Evolutionary conservation across 2,329 filamentous ascomycete genomes (phyloP).

Genomic region (Nannizziopsis barbatae): DNA sequence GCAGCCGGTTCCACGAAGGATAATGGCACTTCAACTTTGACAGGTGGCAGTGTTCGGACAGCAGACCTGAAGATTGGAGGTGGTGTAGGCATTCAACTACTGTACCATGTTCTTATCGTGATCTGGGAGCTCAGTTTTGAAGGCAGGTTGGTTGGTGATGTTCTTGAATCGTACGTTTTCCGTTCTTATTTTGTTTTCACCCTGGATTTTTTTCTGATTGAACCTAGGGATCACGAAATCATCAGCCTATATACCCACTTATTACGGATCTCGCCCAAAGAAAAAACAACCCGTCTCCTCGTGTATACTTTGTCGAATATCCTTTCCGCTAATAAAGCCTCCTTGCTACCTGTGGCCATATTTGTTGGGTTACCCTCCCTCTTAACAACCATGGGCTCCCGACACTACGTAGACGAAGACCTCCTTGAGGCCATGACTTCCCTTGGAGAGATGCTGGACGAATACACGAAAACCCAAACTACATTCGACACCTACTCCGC

Average conservation of each 20-base stretch:
- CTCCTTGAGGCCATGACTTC: constrained; percentile 39
- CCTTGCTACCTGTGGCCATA: constrained; percentile 68
- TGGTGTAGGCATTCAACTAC: constrained; percentile 78
- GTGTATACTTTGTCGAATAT: constrained; percentile 85
- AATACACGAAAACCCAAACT: constrained; percentile 63
- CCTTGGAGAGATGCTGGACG: constrained; percentile 60
- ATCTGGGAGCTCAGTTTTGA: constrained; percentile 97
- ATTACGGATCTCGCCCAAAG: constrained; percentile 83
- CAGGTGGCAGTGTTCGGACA: constrained; percentile 47
- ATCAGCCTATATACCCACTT: constrained; percentile 86
- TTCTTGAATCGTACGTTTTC: constrained; percentile 64
- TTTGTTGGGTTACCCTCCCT: constrained; percentile 66
- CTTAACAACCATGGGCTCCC: constrained; percentile 46
- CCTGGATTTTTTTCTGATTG: constrained; percentile 8
- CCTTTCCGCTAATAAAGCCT: constrained; percentile 58
- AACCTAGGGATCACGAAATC: constrained; percentile 73
- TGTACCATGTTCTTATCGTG: constrained; percentile 88
- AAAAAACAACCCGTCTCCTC: constrained; percentile 89
- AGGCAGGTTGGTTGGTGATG: constrained; percentile 55
- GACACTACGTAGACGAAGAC: constrained; percentile 41
- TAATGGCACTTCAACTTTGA: constrained; percentile 49
- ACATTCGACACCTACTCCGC: constrained; percentile 62
- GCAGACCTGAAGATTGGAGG: constrained; percentile 55
- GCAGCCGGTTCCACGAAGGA: constrained; percentile 65
- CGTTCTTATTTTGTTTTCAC: constrained; percentile 16